Base-by-base conservation (phyloP, 306 rosid species). In the Comarum palustre region DNA sequence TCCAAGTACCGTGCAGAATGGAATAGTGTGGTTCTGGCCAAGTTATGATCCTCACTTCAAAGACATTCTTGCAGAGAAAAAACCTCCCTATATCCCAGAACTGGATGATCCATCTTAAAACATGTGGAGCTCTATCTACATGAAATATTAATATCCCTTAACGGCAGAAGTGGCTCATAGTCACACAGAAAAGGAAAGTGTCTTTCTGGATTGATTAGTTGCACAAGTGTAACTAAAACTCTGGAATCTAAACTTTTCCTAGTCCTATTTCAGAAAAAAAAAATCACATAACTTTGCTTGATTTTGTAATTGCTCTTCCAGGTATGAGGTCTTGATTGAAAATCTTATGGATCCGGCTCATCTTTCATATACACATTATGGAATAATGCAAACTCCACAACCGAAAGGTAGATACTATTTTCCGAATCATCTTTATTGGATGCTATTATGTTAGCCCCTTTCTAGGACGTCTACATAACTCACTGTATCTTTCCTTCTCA, bases 281-380 rank as follows among this genome's bases (percentile, higher is more conserved):
- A 25, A 22, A 19, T 68, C 58, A 27, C 5, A 12, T 2, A 17
- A 58, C 17, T 43, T 68, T 45, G 5, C 39, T 60, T 55, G 31
- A 52, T 59, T 57, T 42, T 12, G 45, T 25, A 38, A 45, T 54
- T 73, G 74, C 62, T 39, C 11, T 84, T 88, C 71, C 86, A 94
- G 99, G 80, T 94, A 94, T 43, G 99, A 94, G 78, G 83, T 91
- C 57, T 77, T 94, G 88, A 84, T 86, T 46, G 99, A 94, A 79
- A 94, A 94, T 82, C 97, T 91, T 51, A 87, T 90, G 97, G 96
- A 89, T 77, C 99, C 97, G 77, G 81, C 99, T 52, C 97, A 91
- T 55, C 71, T 85, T 82, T 86, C 97, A 29, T 91, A 93, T 64
- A 89, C 98, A 2, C 96, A 89, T 77, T 84, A 86, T 75, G 85